A percentile compares a stretch with the other conserved stretches of the same genome.
These are phyloP conservation scores for Termitomyces sp. DNA, from an alignment of 768 basidiomycete genomes.

Conservation along the genomic window DNA sequence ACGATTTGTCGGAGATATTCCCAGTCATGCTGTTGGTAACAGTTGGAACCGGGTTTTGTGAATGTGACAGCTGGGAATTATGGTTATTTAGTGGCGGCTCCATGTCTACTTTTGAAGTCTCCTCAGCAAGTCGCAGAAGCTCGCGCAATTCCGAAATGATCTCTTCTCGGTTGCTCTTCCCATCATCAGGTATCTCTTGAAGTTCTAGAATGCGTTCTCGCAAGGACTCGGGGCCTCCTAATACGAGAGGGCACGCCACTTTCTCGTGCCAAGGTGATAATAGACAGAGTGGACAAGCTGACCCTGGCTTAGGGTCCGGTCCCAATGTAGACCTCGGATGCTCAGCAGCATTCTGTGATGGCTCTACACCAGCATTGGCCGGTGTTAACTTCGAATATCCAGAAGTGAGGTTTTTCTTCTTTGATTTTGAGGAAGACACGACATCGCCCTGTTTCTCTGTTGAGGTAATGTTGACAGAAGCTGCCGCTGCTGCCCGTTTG, in stretches of 20 bases:
- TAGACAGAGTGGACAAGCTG: conserved; percentile 44
- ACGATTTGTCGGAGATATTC: neutral
- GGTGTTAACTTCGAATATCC: neutral
- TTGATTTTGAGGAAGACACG: neutral
- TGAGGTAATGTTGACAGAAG: neutral
- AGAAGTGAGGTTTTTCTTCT: neutral
- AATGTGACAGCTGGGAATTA: neutral
- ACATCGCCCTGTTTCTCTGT: neutral
- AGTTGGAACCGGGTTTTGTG: neutral
- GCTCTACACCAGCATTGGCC: neutral
- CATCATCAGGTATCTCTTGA: conserved; percentile 22
- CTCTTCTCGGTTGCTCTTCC: conserved; percentile 17
- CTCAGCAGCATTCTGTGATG: neutral
- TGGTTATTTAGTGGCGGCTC: neutral
- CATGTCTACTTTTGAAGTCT: neutral
- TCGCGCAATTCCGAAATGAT: conserved; percentile 41
- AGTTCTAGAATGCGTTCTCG: conserved; percentile 44
- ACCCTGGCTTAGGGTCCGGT: neutral
- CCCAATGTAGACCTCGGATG: neutral
- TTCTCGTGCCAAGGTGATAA: conserved; percentile 42
- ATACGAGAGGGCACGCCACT: conserved; percentile 46
- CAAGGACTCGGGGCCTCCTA: conserved; percentile 39
- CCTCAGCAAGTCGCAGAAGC: conserved; percentile 16
- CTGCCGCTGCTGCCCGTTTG: conserved; percentile 6
- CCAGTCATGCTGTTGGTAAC: neutral